Conservation (phyloP, 1,284 basidiomycete genomes). For the Leccinum insolens region DNA sequence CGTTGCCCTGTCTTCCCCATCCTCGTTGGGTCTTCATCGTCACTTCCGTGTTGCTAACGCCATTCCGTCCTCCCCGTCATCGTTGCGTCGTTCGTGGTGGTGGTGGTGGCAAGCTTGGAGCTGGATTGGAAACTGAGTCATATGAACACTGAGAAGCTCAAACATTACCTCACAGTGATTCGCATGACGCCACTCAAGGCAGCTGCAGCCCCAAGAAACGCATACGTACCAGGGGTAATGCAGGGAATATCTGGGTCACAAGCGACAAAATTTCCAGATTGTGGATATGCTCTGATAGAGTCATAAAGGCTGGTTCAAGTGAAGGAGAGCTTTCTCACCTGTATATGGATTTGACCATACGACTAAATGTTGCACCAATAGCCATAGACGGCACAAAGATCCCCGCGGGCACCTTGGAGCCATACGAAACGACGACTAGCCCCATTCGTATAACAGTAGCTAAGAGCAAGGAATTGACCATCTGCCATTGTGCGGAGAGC, state of each 20-base stretch:
- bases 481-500: slow-evolving; percentile 90
- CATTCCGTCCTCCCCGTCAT: no score
- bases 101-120: no score
- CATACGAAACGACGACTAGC: slow-evolving; percentile 92
- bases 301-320: not conserved
- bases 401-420: slow-evolving; percentile 95
- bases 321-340: slow-evolving; percentile 50
- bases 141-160: slow-evolving; percentile 57
- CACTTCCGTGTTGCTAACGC: no score
- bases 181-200: slow-evolving; percentile 96
- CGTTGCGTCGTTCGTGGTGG: no score
- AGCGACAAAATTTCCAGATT: slow-evolving; percentile 85
- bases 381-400: slow-evolving; percentile 99
- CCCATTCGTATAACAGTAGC: slow-evolving; percentile 89
- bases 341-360: slow-evolving; percentile 94
- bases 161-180: slow-evolving; percentile 97
- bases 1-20: no score
- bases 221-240: slow-evolving; percentile 98
- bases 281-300: slow-evolving; percentile 71
- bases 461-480: slow-evolving; percentile 90
- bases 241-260: slow-evolving; percentile 94
- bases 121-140: no score
- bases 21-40: no score
- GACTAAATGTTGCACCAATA: slow-evolving; percentile 92
- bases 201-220: slow-evolving; percentile 92